Evolutionary conservation across 306 rosid species (phyloP).

Genomic region (Cucurbita moschata): DNA sequence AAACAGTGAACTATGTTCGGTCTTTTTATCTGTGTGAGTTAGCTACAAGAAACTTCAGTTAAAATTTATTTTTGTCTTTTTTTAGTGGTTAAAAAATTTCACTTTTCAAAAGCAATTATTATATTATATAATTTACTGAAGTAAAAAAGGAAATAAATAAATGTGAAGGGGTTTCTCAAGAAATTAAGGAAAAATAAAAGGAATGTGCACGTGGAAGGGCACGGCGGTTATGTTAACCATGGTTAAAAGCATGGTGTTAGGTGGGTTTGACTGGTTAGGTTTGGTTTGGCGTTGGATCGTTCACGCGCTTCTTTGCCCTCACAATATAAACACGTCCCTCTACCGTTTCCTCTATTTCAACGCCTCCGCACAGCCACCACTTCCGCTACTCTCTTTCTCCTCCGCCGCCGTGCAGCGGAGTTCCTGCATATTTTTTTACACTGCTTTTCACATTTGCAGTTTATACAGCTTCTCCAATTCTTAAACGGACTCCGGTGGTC

Average conservation of each 20-base stretch:
- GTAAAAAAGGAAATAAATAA: too few species aligned
- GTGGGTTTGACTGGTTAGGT: conserved; percentile 27
- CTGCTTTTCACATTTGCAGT: not conserved
- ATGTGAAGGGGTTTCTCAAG: too few species aligned
- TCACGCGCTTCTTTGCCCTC: conserved; percentile 8
- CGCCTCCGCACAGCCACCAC: not conserved
- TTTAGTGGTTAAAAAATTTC: too few species aligned
- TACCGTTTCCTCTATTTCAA: conserved; percentile 7
- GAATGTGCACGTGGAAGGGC: not conserved
- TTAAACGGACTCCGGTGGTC: conserved; percentile 5
- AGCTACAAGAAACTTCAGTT: too few species aligned
- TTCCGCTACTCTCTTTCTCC: not conserved
- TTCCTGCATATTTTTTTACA: not conserved
- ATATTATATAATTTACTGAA: too few species aligned
- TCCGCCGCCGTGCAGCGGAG: not conserved
- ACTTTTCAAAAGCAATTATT: too few species aligned
- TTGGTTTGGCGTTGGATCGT: conserved; percentile 24
- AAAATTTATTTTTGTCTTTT: too few species aligned
- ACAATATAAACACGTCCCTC: not conserved
- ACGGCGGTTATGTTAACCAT: conserved; percentile 7
- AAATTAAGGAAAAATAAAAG: not conserved
- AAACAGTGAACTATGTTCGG: too few species aligned
- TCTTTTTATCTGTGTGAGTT: too few species aligned
- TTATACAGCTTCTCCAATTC: not conserved
- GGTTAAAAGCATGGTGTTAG: conserved; percentile 13